phyloP scores from a whole-genome alignment of 257 asterid species.

The Rhazya stricta region DNA sequence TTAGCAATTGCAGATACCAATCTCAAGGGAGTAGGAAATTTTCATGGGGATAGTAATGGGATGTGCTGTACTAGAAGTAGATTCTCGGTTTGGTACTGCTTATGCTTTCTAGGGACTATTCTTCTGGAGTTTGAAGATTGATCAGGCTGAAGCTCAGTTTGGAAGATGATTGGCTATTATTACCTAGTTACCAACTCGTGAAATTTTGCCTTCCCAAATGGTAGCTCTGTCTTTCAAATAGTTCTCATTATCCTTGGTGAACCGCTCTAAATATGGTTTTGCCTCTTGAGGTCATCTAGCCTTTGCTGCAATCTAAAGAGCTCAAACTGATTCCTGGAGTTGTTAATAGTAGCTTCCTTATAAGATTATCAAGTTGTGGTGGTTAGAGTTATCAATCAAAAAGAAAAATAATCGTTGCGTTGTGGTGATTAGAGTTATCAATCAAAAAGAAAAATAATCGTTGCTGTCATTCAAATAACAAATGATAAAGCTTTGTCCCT shows the following conservation, averaged over 20 bases:
- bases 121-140: background rate
- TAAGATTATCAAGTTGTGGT: background rate
- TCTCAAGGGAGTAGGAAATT: background rate
- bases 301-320: background rate
- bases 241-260: background rate
- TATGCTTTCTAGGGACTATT: background rate
- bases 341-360: background rate
- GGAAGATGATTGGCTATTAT: constrained; percentile 2
- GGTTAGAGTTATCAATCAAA: background rate
- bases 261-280: background rate
- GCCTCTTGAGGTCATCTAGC: background rate
- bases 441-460: background rate
- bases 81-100: background rate
- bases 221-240: background rate
- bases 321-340: background rate
- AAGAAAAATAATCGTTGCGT: no score
- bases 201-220: background rate
- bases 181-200: background rate
- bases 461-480: background rate
- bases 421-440: background rate
- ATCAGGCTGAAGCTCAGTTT: background rate
- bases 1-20: background rate
- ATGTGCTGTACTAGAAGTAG: background rate
- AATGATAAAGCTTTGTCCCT: background rate
- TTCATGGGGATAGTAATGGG: background rate